Evolutionary conservation across 805 yeast species (phyloP).

Genomic region (Danielozyma ontarioensis): DNA sequence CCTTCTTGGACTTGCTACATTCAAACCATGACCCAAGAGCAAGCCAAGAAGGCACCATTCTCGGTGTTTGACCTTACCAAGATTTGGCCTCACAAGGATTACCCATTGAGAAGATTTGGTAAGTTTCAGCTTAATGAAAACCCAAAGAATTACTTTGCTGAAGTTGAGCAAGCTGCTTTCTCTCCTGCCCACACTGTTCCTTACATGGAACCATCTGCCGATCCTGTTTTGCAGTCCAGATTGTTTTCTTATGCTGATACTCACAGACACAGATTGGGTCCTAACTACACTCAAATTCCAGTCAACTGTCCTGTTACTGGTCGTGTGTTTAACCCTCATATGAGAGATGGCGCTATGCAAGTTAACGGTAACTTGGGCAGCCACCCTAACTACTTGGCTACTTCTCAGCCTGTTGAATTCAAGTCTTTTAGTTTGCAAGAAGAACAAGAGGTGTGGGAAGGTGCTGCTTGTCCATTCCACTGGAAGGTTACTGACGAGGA

Average conservation of each 20-base stretch:
- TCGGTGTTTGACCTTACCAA: conserved; percentile 88
- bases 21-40: conserved; percentile 81
- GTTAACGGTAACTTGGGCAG: conserved; percentile 63
- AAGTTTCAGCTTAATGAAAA: conserved; percentile 73
- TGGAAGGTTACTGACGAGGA: conserved; percentile 77
- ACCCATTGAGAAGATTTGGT: conserved; percentile 85
- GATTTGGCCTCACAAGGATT: conserved; percentile 85
- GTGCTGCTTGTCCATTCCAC: conserved; percentile 80
- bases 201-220: conserved; percentile 76
- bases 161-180: conserved; percentile 81
- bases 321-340: conserved; percentile 52
- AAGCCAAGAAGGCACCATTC: conserved; percentile 70
- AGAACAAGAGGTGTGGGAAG: conserved; percentile 76
- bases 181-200: conserved; percentile 85
- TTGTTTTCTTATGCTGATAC: conserved; percentile 82
- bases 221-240: conserved; percentile 79
- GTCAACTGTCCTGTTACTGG: conserved; percentile 72
- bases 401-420: conserved; percentile 49
- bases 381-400: conserved; percentile 68
- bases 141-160: conserved; percentile 84
- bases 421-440: conserved; percentile 45
- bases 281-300: conserved; percentile 78
- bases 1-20: conserved; percentile 86
- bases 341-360: conserved; percentile 77
- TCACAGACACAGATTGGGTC: conserved; percentile 74